A percentile compares a stretch with the other conserved stretches of the same genome.
phyloP scores from a whole-genome alignment of 1,284 basidiomycete species.

The Ceratobasidium theobromae region DNA sequence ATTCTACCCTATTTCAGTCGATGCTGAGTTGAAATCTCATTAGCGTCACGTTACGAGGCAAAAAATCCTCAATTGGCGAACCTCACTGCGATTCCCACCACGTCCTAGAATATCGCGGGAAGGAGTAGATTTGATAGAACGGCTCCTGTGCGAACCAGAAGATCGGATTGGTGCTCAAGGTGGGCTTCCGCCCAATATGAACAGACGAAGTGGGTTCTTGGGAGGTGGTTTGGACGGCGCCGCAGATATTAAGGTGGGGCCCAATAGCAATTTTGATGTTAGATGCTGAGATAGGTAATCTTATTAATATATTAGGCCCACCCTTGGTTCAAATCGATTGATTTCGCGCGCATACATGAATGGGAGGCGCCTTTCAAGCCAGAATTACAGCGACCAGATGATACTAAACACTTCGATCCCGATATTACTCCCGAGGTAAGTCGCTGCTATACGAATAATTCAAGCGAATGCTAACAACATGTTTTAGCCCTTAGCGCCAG shows the following conservation, averaged over 20 bases:
- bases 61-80: constrained; percentile 91
- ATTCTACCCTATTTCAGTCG: not conserved
- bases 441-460: constrained; percentile 5
- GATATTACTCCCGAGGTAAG: constrained; percentile 89
- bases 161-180: constrained; percentile 83
- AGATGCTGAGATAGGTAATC: not conserved
- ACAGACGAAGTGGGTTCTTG: constrained; percentile 70
- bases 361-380: constrained; percentile 86
- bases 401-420: constrained; percentile 89
- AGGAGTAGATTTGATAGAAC: constrained; percentile 83
- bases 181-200: constrained; percentile 66
- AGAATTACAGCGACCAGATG: constrained; percentile 72
- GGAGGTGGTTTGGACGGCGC: constrained; percentile 72
- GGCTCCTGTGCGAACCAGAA: constrained; percentile 90
- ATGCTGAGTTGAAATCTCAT: constrained; percentile 30
- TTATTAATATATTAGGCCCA: constrained; percentile 61
- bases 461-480: not conserved
- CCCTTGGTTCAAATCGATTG: constrained; percentile 83
- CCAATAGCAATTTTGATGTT: constrained; percentile 38
- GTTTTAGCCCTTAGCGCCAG: constrained; percentile 84
- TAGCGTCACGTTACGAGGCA: constrained; percentile 87
- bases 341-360: constrained; percentile 79
- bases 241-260: constrained; percentile 83
- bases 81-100: constrained; percentile 83
- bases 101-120: constrained; percentile 81